phyloP scores from a whole-genome alignment of 768 basidiomycete species.

The Gymnopilus dilepis region DNA sequence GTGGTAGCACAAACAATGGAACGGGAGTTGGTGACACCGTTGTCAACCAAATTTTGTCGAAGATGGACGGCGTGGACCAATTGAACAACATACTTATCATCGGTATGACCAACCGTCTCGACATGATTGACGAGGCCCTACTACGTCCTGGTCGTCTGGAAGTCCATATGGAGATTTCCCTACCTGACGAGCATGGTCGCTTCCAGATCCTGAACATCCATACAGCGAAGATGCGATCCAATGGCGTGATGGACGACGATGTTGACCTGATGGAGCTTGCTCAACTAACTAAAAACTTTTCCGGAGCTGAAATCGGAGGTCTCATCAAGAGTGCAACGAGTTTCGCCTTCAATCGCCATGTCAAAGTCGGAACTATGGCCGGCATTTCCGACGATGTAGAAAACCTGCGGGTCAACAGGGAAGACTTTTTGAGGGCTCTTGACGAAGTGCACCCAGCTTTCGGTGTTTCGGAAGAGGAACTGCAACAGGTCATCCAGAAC shows the following conservation, averaged over 20 bases:
- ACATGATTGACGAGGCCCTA: conserved; percentile 99
- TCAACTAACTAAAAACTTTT: conserved; percentile 91
- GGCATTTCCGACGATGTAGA: conserved; percentile 97
- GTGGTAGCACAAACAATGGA: conserved; percentile 88
- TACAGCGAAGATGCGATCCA: conserved; percentile 91
- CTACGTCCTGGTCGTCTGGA: conserved; percentile 98
- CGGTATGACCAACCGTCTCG: conserved; percentile 97
- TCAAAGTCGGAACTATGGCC: conserved; percentile 97
- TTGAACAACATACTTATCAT: conserved; percentile 99
- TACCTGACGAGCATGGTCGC: conserved; percentile 93
- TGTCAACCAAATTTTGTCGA: conserved; percentile 97
- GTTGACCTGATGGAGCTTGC: conserved; percentile 88
- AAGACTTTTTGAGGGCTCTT: conserved; percentile 88
- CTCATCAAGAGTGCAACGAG: conserved; percentile 97
- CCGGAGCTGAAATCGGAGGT: conserved; percentile 95
- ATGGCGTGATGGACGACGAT: conserved; percentile 86
- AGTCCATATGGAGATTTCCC: conserved; percentile 98
- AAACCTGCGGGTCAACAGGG: conserved; percentile 83
- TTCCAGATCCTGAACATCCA: conserved; percentile 95
- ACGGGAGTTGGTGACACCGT: conserved; percentile 99
- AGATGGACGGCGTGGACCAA: conserved; percentile 99
- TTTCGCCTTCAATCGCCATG: conserved; percentile 97
- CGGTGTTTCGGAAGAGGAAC: conserved; percentile 96
- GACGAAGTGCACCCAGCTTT: conserved; percentile 96
- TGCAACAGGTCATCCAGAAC: conserved; percentile 91